Evolutionary conservation across 352 stramenopile species (phyloP), one percentile per base, ranked within the genome.

Genomic region (Achlya hypogyna): DNA sequence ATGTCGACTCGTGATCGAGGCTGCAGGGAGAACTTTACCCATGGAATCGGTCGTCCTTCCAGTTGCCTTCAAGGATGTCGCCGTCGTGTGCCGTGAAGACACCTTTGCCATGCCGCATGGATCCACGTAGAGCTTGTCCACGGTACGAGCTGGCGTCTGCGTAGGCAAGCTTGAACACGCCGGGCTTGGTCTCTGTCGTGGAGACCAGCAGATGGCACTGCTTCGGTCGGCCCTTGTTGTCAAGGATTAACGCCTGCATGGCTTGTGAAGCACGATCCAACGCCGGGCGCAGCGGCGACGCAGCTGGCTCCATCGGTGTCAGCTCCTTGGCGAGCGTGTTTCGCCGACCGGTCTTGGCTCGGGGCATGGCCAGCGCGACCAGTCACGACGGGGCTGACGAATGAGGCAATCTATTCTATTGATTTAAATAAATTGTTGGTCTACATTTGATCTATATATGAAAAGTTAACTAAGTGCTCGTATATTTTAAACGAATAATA

Each of bases 21-120:
- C 2, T 14, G 12, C 59, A 53, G 51, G 14, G 16, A 69, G 22
- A 59, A 47, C 45, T 79, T 72, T 80, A 96, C 82, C 87, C 87
- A 78, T 92, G 84, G 35, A 93, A 85, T 47, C 83, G 74, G 68
- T 86, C 84, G 68, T 91, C 76, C 49, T 88, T 78, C 81, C 87
- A 96, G 22, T 86, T 78, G 18, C 87, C 87, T 32, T 93, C 78
- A 60, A 89, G 90, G n/a, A 81, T 69, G 51, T 94, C 75, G 8
- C 85, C 87, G 10, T 75, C 72, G 53, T 74, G 63, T 29, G 79
- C 77, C 47, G 78, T 70, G 47, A 85, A 80, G 16, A 84, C 63
- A 6, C 84, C 84, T 18, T 78, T 78, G 16, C 84, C 84, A 67
- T 93, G 84, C 10, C 80, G 77, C 47, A 6, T 42, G 14, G 34